A percentile compares a stretch with the other conserved stretches of the same genome.
Conservation (phyloP, 768 basidiomycete genomes). For the Termitomyces sp. region DNA sequence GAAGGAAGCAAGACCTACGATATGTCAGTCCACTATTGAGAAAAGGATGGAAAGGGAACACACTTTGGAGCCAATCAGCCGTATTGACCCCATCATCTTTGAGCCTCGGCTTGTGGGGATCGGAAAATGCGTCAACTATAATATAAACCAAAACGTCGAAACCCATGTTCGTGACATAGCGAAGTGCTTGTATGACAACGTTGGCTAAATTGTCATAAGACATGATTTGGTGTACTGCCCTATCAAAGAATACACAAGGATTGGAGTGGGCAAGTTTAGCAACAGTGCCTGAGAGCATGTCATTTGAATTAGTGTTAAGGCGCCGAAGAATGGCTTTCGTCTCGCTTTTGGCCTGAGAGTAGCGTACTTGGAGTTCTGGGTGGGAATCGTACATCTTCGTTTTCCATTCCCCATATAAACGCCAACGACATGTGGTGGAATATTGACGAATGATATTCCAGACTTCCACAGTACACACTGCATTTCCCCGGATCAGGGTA, state of each 20-base stretch:
- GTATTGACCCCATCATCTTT: slow-evolving; percentile 92
- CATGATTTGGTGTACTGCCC: slow-evolving; percentile 91
- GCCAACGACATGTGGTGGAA: slow-evolving; percentile 78
- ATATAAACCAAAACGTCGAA: slow-evolving; percentile 91
- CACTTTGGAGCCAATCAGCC: slow-evolving; percentile 90
- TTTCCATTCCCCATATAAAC: slow-evolving; percentile 95
- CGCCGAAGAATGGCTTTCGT: slow-evolving; percentile 87
- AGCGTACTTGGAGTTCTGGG: slow-evolving; percentile 73
- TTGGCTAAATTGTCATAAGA: slow-evolving; percentile 91
- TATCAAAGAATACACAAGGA: slow-evolving; percentile 85
- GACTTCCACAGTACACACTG: slow-evolving; percentile 85
- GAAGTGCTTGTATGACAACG: slow-evolving; percentile 84
- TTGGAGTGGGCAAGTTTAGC: slow-evolving; percentile 94
- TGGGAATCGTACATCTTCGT: slow-evolving; percentile 63
- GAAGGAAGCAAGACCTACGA: slow-evolving; percentile 83
- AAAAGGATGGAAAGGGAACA: slow-evolving; percentile 23
- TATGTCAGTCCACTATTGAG: slow-evolving; percentile 12
- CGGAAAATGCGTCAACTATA: slow-evolving; percentile 81
- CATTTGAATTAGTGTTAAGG: slow-evolving; percentile 78
- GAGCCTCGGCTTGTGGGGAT: slow-evolving; percentile 73
- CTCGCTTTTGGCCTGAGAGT: slow-evolving; percentile 81
- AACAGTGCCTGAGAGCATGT: slow-evolving; percentile 79
- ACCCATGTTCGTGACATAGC: slow-evolving; percentile 88
- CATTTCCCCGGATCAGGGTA: slow-evolving; percentile 78
- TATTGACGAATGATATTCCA: slow-evolving; percentile 87